Percentiles rank a stretch among this genome's conserved stretches.
Evolutionary conservation across 495 filamentous ascomycete genomes (phyloP).

Genomic region (Aspergillus kassunensis): DNA sequence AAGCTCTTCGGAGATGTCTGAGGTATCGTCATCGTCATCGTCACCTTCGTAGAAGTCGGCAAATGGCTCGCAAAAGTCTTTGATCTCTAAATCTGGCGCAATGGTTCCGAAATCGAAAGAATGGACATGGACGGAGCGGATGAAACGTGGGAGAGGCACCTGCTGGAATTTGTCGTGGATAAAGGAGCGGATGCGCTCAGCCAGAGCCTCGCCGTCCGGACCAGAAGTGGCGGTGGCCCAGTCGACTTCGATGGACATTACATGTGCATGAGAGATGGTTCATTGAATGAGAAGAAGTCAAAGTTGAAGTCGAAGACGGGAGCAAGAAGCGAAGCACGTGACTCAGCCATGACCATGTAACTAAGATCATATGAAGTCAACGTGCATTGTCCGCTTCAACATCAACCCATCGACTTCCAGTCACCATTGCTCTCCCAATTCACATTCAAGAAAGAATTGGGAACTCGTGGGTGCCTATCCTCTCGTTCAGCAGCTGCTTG

Average conservation of each 20-base stretch:
- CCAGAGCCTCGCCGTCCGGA: constrained; percentile 76
- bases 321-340: constrained; percentile 2
- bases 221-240: constrained; percentile 92
- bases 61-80: constrained; percentile 93
- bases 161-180: constrained; percentile 94
- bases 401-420: constrained; percentile 1
- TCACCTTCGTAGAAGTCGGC: constrained; percentile 95
- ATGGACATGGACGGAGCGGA: constrained; percentile 91
- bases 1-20: constrained; percentile 41
- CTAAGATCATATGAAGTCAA: not conserved
- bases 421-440: not conserved
- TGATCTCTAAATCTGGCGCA: constrained; percentile 81
- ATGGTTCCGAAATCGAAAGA: constrained; percentile 88
- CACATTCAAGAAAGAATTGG: not conserved
- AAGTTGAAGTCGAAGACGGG: not conserved
- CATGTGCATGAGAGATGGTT: constrained; percentile 35
- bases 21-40: constrained; percentile 46
- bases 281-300: too few relatives aligned
- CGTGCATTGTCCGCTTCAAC: constrained; percentile 4
- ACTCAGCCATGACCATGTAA: constrained; percentile 1
- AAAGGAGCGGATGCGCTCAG: constrained; percentile 83
- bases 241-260: constrained; percentile 96
- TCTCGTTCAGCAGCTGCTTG: not conserved
- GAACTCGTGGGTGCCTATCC: not conserved
- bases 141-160: constrained; percentile 86